Evolutionary conservation across 495 filamentous ascomycete genomes (phyloP).

Genomic region (Penicillium crystallinum): DNA sequence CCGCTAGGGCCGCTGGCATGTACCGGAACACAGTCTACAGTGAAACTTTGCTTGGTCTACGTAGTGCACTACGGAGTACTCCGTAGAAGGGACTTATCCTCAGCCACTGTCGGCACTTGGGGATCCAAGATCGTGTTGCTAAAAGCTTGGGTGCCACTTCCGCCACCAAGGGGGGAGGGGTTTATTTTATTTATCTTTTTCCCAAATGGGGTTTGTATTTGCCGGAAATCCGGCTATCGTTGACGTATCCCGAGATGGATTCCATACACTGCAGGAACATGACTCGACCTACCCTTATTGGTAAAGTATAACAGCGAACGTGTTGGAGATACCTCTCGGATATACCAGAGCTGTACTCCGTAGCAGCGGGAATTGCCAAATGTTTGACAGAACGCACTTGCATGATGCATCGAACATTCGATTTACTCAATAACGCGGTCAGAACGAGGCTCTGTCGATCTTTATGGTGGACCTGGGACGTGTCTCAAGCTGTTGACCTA

Average conservation of each 20-base stretch:
- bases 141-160: slow-evolving; percentile 3
- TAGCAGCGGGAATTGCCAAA: not conserved
- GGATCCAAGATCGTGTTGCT: not conserved
- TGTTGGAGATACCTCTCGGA: not conserved
- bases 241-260: not conserved
- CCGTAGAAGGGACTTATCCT: not conserved
- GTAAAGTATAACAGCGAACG: no score
- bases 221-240: not conserved
- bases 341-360: not conserved
- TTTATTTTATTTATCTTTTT: not conserved
- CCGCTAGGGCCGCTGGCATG: not conserved
- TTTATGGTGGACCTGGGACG: not conserved
- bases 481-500: not conserved
- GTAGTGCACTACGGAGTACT: not conserved
- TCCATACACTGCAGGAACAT: not conserved
- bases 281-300: not conserved
- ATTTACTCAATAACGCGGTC: not conserved
- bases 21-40: not conserved
- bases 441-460: not conserved
- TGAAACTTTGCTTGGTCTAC: not conserved
- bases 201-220: not conserved
- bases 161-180: not conserved
- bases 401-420: not conserved
- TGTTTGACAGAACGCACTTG: not conserved
- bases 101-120: not conserved